A percentile compares a stretch with the other conserved stretches of the same genome.
Conservation (phyloP, 2,329 filamentous ascomycete genomes). For the Pseudogymnoascus sp. region DNA sequence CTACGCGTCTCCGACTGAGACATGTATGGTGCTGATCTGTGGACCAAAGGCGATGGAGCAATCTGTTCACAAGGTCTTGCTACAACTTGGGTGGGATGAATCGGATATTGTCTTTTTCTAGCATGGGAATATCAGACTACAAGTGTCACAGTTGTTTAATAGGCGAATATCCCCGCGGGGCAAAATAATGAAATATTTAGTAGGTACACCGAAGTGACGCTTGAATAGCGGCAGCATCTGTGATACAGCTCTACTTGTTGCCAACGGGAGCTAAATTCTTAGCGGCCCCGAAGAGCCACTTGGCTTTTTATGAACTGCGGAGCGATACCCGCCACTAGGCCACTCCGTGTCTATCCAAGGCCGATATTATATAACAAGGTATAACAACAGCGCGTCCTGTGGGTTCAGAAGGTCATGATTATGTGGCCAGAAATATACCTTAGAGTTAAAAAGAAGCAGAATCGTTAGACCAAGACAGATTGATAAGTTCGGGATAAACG, state of each 20-base stretch:
- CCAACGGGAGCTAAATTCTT: background rate
- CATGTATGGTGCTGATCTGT: slow-evolving; percentile 65
- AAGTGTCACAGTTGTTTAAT: background rate
- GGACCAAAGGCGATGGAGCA: slow-evolving; percentile 72
- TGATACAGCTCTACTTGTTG: background rate
- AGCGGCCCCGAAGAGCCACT: background rate
- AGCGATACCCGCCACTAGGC: background rate
- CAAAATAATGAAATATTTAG: background rate
- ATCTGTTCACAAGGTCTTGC: slow-evolving; percentile 50
- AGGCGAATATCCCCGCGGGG: background rate
- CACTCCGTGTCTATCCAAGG: background rate
- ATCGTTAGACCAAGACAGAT: background rate
- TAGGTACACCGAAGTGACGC: background rate
- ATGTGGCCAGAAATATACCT: background rate
- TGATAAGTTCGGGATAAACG: background rate
- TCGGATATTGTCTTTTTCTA: slow-evolving; percentile 73
- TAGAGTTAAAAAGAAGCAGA: background rate
- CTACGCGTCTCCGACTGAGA: slow-evolving; percentile 43
- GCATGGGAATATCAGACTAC: background rate
- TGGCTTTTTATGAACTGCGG: no score
- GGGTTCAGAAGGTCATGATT: background rate
- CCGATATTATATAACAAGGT: background rate
- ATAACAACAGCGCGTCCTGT: background rate
- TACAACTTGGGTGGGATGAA: slow-evolving; percentile 63
- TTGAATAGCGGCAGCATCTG: background rate